Conservation (phyloP, 2,329 filamentous ascomycete species). For the Exophiala viscosa region DNA sequence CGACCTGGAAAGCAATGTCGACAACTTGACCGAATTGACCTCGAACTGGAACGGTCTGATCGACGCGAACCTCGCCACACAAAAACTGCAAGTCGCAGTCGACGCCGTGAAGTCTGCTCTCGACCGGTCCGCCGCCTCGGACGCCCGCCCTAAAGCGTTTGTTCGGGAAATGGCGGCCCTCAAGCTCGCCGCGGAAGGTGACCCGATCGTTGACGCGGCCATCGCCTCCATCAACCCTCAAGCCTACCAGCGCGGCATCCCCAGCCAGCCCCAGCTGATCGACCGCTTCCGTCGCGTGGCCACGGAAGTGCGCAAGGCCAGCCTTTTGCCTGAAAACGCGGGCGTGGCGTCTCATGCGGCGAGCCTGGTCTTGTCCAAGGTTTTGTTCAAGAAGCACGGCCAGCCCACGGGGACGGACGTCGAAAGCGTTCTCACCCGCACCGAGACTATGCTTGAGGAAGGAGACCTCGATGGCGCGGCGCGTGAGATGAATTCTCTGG, state of each 20-base stretch:
- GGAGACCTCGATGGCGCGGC: constrained; percentile 88
- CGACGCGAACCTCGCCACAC: constrained; percentile 84
- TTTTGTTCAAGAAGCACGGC: constrained; percentile 93
- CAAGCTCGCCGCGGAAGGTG: constrained; percentile 82
- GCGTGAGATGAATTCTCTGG: constrained; percentile 87
- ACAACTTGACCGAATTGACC: constrained; percentile 81
- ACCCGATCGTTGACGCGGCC: constrained; percentile 83
- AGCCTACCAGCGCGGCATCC: constrained; percentile 88
- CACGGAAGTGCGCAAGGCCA: constrained; percentile 87
- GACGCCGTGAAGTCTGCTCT: constrained; percentile 86
- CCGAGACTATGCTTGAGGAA: constrained; percentile 87
- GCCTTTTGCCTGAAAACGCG: constrained; percentile 85
- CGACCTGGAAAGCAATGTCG: constrained; percentile 72
- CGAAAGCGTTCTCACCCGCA: constrained; percentile 85
- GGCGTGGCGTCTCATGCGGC: constrained; percentile 93
- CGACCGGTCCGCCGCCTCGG: constrained; percentile 60
- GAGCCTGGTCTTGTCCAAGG: constrained; percentile 82
- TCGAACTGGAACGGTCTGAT: constrained; percentile 87
- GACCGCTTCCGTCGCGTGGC: constrained; percentile 95
- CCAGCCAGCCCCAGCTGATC: constrained; percentile 78
- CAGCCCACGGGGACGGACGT: constrained; percentile 82
- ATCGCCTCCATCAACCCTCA: constrained; percentile 94
- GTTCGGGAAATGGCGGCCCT: constrained; percentile 88
- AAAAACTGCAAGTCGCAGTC: constrained; percentile 92
- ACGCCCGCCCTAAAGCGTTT: constrained; percentile 66